Conservation (phyloP, 2,329 filamentous ascomycete genomes). For the Cordyceps cicadae region DNA sequence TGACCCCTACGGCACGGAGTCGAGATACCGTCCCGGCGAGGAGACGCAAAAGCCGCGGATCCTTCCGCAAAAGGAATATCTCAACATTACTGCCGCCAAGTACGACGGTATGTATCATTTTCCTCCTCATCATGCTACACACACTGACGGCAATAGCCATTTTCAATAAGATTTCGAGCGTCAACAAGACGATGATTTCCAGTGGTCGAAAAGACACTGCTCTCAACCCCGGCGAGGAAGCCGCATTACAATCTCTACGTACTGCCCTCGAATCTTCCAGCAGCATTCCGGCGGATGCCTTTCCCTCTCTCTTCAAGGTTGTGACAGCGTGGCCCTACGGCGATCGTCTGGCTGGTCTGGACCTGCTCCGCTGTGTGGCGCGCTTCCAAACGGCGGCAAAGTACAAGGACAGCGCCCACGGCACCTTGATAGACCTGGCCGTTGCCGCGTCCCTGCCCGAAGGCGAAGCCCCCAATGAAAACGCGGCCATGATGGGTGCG, state of each 20-base stretch:
- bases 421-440: slow-evolving; percentile 52
- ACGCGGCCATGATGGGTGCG: slow-evolving; percentile 80
- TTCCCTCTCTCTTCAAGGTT: slow-evolving; percentile 62
- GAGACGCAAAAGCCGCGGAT: slow-evolving; percentile 42
- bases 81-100: slow-evolving; percentile 69
- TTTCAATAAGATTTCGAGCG: slow-evolving; percentile 64
- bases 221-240: slow-evolving; percentile 64
- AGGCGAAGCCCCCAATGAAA: slow-evolving; percentile 54
- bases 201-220: slow-evolving; percentile 65
- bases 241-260: slow-evolving; percentile 52
- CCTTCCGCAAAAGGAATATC: slow-evolving; percentile 71
- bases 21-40: slow-evolving; percentile 69
- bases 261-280: slow-evolving; percentile 53
- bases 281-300: slow-evolving; percentile 39
- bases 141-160: slow-evolving; percentile 43
- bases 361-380: slow-evolving; percentile 77
- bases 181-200: slow-evolving; percentile 66
- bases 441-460: slow-evolving; percentile 33
- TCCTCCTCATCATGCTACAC: no score
- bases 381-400: slow-evolving; percentile 59
- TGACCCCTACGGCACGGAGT: slow-evolving; percentile 72
- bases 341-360: slow-evolving; percentile 74
- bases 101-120: slow-evolving; percentile 37
- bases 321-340: slow-evolving; percentile 71
- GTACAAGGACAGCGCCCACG: slow-evolving; percentile 42